These are phyloP conservation scores for Pseudotsuga menziesii DNA, from an alignment of 75 land plant species.

Conservation along the genomic window DNA sequence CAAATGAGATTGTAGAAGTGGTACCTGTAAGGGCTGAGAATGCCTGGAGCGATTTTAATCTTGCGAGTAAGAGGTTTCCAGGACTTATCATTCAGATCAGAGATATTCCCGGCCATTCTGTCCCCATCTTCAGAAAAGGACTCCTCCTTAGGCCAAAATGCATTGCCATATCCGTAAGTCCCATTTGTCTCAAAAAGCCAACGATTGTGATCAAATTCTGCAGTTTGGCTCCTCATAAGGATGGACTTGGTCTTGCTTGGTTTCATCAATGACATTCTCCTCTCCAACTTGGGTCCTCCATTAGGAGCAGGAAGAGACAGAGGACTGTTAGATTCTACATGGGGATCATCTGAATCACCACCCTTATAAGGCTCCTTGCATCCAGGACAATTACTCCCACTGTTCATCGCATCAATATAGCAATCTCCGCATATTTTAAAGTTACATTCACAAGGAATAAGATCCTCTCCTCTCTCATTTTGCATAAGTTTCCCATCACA, in stretches of 20 bases:
- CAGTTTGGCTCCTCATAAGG: constrained; percentile 43
- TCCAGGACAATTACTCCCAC: constrained; percentile 60
- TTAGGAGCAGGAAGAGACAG: constrained; percentile 21
- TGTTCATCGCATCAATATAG: constrained; percentile 68
- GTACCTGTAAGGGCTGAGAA: constrained; percentile 87
- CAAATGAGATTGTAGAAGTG: background rate
- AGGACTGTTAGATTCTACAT: constrained; percentile 6
- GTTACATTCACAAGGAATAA: constrained; percentile 82
- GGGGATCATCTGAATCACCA: constrained; percentile 44
- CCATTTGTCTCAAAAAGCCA: constrained; percentile 85
- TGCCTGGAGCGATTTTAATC: constrained; percentile 42
- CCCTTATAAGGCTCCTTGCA: constrained; percentile 72
- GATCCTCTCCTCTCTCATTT: constrained; percentile 72
- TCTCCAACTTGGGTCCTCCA: constrained; percentile 29
- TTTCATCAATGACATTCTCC: constrained; percentile 60
- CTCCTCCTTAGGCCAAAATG: constrained; percentile 53
- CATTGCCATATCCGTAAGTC: constrained; percentile 84
- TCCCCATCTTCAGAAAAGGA: constrained; percentile 18
- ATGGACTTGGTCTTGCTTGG: constrained; percentile 36
- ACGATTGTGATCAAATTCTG: constrained; percentile 72
- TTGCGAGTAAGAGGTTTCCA: constrained; percentile 74
- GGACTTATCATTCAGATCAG: constrained; percentile 45
- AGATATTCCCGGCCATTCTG: constrained; percentile 18
- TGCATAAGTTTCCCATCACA: constrained; percentile 85
- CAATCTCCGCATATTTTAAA: constrained; percentile 91